Evolutionary conservation across 306 rosid genomes (phyloP).

Genomic region (Acacia melanoxylon): DNA sequence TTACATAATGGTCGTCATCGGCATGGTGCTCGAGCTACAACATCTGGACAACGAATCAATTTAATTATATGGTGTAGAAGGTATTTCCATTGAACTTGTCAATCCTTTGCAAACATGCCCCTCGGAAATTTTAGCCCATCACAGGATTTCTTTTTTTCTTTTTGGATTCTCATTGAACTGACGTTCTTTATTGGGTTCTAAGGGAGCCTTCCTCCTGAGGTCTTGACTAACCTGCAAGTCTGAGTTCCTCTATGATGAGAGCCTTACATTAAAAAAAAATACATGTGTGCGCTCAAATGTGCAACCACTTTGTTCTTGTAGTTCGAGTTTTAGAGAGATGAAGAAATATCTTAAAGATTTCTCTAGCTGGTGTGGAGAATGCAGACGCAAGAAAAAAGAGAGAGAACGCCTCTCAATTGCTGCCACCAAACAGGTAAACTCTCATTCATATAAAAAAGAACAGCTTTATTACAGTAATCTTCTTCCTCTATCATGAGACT

Average conservation of each 20-base stretch:
- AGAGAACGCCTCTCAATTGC: slow-evolving; percentile 54
- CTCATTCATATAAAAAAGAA: not conserved
- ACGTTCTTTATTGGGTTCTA: not conserved
- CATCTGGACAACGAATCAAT: slow-evolving; percentile 72
- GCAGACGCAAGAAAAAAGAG: slow-evolving; percentile 75
- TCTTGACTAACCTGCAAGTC: not conserved
- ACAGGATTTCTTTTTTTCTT: not conserved
- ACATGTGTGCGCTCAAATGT: not conserved
- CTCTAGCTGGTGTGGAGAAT: slow-evolving; percentile 88
- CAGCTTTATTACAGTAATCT: not conserved
- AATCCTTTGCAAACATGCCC: not conserved
- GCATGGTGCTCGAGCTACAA: slow-evolving; percentile 91
- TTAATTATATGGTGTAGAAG: slow-evolving; percentile 95
- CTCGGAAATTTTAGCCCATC: not conserved
- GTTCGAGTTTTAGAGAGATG: slow-evolving; percentile 83
- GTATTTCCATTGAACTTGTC: slow-evolving; percentile 41
- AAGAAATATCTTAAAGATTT: slow-evolving; percentile 71
- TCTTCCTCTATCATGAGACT: slow-evolving; percentile 16
- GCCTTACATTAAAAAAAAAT: not conserved
- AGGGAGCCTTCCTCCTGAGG: not conserved
- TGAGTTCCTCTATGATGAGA: not conserved
- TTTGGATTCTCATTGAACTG: slow-evolving; percentile 12
- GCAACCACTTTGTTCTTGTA: slow-evolving; percentile 38
- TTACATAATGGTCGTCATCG: slow-evolving; percentile 93
- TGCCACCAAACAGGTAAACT: slow-evolving; percentile 69